These are phyloP conservation scores for Penicillium manginii DNA, from an alignment of 495 filamentous ascomycete genomes.

Conservation along the genomic window DNA sequence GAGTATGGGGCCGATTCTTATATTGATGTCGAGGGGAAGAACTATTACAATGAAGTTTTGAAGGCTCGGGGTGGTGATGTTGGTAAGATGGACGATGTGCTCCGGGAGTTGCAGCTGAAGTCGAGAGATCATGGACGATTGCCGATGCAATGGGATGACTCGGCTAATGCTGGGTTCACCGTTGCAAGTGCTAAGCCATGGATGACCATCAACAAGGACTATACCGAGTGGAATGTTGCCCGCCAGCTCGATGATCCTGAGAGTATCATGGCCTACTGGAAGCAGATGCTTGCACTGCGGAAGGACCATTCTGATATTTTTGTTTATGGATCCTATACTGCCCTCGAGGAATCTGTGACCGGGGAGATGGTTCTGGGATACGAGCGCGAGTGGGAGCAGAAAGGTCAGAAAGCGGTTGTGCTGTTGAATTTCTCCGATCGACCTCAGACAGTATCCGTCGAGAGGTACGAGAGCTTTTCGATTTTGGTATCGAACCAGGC, in stretches of 20 bases:
- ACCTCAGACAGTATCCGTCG: conserved; percentile 4
- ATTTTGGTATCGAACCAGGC: conserved; percentile 8
- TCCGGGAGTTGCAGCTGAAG: conserved; percentile 52
- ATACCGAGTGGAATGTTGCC: conserved; percentile 24
- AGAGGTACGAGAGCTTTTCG: conserved; percentile 4
- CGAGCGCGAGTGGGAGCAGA: conserved; percentile 7
- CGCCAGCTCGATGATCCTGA: conserved; percentile 15
- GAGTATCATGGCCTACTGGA: conserved; percentile 19
- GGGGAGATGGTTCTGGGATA: conserved; percentile 21
- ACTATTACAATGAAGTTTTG: conserved; percentile 49
- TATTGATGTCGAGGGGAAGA: conserved; percentile 62
- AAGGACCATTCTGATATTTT: conserved; percentile 14
- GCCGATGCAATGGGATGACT: conserved; percentile 49
- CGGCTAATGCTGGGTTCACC: conserved; percentile 47
- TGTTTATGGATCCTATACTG: conserved; percentile 16
- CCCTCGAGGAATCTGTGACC: conserved; percentile 10
- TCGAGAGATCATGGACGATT: conserved; percentile 50
- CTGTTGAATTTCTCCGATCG: conserved; percentile 21
- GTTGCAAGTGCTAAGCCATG: conserved; percentile 44
- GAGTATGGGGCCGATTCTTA: conserved; percentile 60
- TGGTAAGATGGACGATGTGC: conserved; percentile 38
- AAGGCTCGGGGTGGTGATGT: conserved; percentile 27
- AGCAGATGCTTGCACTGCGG: conserved; percentile 11
- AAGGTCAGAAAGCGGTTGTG: conserved; percentile 11
- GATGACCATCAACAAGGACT: conserved; percentile 56